Conservation (phyloP, 1,284 basidiomycete genomes). For the Tylopilus sp. region DNA sequence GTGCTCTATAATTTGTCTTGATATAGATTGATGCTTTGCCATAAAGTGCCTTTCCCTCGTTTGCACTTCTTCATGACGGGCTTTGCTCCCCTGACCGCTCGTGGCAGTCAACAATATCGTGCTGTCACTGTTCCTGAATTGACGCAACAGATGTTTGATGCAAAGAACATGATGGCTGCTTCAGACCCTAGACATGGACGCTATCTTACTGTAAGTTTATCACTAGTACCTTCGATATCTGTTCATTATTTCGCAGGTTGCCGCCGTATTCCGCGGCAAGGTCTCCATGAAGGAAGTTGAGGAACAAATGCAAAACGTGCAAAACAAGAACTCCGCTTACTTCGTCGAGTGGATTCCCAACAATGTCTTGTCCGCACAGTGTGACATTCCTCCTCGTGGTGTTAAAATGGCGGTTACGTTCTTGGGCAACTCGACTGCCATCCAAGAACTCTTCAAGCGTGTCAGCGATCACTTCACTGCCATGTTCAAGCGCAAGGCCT, state of each 20-base stretch:
- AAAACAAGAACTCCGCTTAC: conserved; percentile 97
- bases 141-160: conserved; percentile 98
- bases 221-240: not conserved
- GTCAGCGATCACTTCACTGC: conserved; percentile 97
- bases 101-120: conserved; percentile 94
- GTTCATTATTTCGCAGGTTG: conserved; percentile 66
- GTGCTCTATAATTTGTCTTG: not conserved
- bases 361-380: conserved; percentile 97
- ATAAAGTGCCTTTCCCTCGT: conserved; percentile 93
- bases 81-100: conserved; percentile 94
- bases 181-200: conserved; percentile 95
- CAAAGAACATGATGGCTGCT: conserved; percentile 99
- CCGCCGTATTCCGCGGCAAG: conserved; percentile 68
- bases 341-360: conserved; percentile 99
- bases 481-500: conserved; percentile 99
- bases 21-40: not conserved
- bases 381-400: conserved; percentile 94
- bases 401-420: conserved; percentile 98
- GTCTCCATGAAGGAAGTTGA: conserved; percentile 53
- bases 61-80: conserved; percentile 99
- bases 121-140: conserved; percentile 92
- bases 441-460: conserved; percentile 98
- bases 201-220: conserved; percentile 81
- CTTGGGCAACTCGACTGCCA: conserved; percentile 97
- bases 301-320: conserved; percentile 97